Evolutionary conservation across 208 protist species (phyloP), one percentile per base, ranked within the genome.

Genomic region (Trypanosoma lewisi): DNA sequence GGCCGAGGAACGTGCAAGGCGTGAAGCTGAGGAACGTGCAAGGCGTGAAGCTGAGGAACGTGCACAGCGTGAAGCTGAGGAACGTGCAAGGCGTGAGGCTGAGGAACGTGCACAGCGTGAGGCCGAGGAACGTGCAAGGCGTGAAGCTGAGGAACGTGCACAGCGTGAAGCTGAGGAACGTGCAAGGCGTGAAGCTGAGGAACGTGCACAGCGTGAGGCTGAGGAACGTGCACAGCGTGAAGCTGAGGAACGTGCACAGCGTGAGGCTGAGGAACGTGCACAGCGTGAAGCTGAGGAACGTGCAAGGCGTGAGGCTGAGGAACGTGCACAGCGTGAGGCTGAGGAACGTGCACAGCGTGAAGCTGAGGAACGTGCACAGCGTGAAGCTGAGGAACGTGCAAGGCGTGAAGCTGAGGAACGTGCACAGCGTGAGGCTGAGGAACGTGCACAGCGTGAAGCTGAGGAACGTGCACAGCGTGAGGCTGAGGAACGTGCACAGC

Each of bases 191-290:
- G 55, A 81, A 45, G 59, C 71, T 4, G 76, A 78, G 47, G 77
- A 68, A 31, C 47, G 61, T 23, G 70, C 59, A 37, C 63, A 71
- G 14, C 2, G 37, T 8, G 57, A 72, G 57, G 53, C 44, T 33
- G 56, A 36, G 25, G 34, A 71, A 25, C 48, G 52, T 39, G 36
- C 36, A 52, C 36, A 45, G 19, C 47, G 36, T 14, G 65, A 80
- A 19, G 76, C 78, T 33, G 78, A 82, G 31, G 75, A 79, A 52
- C 53, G 75, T 27, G 98, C 60, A 25, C 56, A 68, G 28, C 65
- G 75, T 36, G 58, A 71, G 50, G 78, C 73, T 2, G 58, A 78
- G 30, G 82, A 75, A n/a, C n/a, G n/a, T n/a, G n/a, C n/a, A n/a
- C 8, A 39, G 36, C 36, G 36, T 39, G 36, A 6, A 39, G 8